These are phyloP conservation scores for Meyerozyma elateridarum DNA, from an alignment of 1,139 yeast genomes.

Conservation along the genomic window DNA sequence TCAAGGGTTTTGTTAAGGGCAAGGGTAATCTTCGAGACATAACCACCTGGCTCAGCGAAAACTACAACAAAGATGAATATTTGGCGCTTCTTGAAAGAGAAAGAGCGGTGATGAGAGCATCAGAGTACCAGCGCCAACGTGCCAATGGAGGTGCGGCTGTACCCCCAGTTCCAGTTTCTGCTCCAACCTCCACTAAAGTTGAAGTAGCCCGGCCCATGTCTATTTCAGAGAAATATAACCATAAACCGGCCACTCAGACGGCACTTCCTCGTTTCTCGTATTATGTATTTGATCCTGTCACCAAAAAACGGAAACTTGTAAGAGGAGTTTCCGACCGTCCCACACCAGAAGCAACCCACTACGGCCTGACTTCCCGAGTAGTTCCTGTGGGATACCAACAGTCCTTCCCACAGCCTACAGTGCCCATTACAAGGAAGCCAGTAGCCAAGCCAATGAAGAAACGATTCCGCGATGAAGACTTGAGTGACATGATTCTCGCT, in stretches of 20 bases:
- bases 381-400: constrained; percentile 1
- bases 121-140: constrained; percentile 1
- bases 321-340: background rate
- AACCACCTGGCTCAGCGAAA: constrained; percentile 43
- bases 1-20: constrained; percentile 58
- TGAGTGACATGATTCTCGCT: constrained; percentile 14
- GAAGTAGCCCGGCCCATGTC: background rate
- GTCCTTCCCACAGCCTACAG: too few species aligned
- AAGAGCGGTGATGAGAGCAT: constrained; percentile 5
- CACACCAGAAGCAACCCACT: background rate
- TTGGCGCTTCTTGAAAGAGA: constrained; percentile 23
- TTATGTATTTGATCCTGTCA: constrained; percentile 1
- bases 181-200: constrained; percentile 1
- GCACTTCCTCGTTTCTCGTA: constrained; percentile 1
- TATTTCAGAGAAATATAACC: background rate
- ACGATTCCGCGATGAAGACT: constrained; percentile 7
- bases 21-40: constrained; percentile 54
- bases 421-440: too few species aligned
- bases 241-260: background rate
- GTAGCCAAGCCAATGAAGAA: constrained; percentile 8
- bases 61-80: constrained; percentile 28
- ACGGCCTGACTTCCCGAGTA: constrained; percentile 2
- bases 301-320: constrained; percentile 1
- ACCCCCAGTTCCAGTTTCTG: too few species aligned
- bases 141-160: background rate